These are phyloP conservation scores for Paradendryphiella salina DNA, from an alignment of 2,329 filamentous ascomycete genomes.

Conservation along the genomic window DNA sequence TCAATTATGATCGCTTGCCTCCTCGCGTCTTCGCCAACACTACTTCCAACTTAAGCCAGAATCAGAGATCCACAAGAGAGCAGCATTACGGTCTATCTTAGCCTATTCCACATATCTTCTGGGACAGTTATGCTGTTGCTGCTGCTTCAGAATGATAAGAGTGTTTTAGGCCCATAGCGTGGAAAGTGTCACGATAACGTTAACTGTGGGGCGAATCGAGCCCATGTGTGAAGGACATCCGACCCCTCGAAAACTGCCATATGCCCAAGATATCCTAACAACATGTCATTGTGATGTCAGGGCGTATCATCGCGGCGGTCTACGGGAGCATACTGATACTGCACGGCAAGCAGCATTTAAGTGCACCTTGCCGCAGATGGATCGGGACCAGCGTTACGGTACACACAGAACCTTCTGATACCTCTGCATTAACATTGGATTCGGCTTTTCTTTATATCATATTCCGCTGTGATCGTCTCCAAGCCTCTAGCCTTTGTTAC, in stretches of 20 bases:
- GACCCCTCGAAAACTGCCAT: background rate
- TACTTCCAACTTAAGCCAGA: too few species aligned
- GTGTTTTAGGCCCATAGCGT: too few species aligned
- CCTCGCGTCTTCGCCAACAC: too few species aligned
- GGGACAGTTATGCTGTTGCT: too few species aligned
- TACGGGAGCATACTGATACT: conserved; percentile 21
- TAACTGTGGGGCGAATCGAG: background rate
- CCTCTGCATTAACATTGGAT: conserved; percentile 39
- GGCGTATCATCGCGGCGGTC: conserved; percentile 23
- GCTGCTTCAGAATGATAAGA: background rate
- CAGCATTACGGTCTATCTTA: too few species aligned
- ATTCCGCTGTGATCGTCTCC: conserved; percentile 46
- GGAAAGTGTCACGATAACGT: background rate
- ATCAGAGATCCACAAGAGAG: too few species aligned
- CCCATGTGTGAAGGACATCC: background rate
- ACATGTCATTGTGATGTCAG: conserved; percentile 17
- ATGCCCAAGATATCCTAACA: background rate
- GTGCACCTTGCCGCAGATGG: conserved; percentile 29
- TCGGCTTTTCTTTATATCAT: conserved; percentile 39
- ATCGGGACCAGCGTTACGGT: conserved; percentile 21
- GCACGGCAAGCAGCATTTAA: conserved; percentile 29
- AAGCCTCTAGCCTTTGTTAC: conserved; percentile 43
- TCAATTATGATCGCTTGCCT: too few species aligned
- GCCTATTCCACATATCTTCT: too few species aligned
- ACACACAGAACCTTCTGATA: conserved; percentile 36